Evolutionary conservation across 495 filamentous ascomycete genomes (phyloP).

Genomic region (Trypethelium eluteriae): DNA sequence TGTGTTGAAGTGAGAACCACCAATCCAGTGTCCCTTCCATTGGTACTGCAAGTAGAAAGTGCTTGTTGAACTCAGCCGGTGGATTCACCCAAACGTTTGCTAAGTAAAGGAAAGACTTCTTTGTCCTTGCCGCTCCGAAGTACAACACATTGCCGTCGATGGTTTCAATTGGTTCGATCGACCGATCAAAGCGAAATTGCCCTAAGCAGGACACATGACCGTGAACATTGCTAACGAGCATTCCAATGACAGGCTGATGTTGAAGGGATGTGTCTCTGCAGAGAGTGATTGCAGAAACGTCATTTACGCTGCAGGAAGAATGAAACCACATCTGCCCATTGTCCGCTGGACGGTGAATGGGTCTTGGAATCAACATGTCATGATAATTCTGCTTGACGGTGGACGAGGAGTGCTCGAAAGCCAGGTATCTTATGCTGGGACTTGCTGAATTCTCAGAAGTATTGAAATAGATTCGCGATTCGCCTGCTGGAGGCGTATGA

Average conservation of each 20-base stretch:
- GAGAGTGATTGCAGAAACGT: neutral
- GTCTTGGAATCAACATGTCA: neutral
- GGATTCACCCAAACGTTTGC: constrained; percentile 1
- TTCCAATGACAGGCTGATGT: neutral
- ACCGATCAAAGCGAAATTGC: neutral
- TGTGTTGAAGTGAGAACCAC: constrained; percentile 1
- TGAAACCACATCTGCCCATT: neutral
- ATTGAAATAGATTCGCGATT: constrained; percentile 1
- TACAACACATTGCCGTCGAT: neutral
- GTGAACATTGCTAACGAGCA: neutral
- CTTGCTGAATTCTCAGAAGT: neutral
- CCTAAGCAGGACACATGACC: neutral
- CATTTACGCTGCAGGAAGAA: neutral
- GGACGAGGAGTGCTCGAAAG: neutral
- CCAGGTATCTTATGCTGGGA: neutral
- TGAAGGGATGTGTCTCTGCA: neutral
- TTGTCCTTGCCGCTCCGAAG: neutral
- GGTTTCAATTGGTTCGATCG: neutral
- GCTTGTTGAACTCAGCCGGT: neutral
- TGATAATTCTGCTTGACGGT: neutral
- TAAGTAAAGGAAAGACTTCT: neutral
- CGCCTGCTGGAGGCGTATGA: neutral
- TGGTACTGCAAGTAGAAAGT: neutral
- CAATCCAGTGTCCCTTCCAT: neutral
- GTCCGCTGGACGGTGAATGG: neutral